Base-by-base conservation (phyloP, 163 green algal species). In the Smithsoniella earleae region DNA sequence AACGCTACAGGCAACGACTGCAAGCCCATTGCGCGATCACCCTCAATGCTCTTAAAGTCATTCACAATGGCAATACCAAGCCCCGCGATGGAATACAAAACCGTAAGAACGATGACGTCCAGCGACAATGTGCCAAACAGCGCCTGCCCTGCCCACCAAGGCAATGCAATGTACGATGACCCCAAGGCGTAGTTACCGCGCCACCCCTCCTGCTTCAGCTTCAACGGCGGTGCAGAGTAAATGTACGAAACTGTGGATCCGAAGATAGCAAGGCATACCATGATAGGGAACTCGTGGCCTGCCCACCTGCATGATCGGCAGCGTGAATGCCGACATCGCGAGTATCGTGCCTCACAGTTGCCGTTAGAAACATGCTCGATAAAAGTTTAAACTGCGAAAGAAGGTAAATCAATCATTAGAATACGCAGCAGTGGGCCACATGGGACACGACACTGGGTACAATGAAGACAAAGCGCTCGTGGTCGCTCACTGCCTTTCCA, bases 31-130 rank as follows among this genome's bases (percentile, higher is more conserved):
- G 73, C 77, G 40, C 88, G 83, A 83, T 96, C 89, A 27, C 89
- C 89, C 78, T 97, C 93, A 69, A 97, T 98, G 66, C 77, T 90
- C 83, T 98, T 98, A 85, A 98, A 98, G 83, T 98, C 93, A 82
- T 98, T 98, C 20, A 98, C 93, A 66, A 97, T 98, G 77, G 93
- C 93, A 77, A 98, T 98, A 77, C 93, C 93, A 66, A 98, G 84
- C 20, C 94, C 93, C 10, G 94, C 94, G 25, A 96, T 89, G 46
- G 90, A 97, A 89, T 98, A 98, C 8, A 97, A 84, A 66, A 98
- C 78, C 1, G 94, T 98, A 2, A 98, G 84, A 31, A 96, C 80
- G 75, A 96, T 88, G 5, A 98, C 91, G 66, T 98, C 92, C 10
- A 69, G 75, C 0, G 86, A 88, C 27, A 98, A 84, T 13, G 85